Evolutionary conservation across 805 yeast species (phyloP).

Genomic region (Hyphopichia homilentoma): DNA sequence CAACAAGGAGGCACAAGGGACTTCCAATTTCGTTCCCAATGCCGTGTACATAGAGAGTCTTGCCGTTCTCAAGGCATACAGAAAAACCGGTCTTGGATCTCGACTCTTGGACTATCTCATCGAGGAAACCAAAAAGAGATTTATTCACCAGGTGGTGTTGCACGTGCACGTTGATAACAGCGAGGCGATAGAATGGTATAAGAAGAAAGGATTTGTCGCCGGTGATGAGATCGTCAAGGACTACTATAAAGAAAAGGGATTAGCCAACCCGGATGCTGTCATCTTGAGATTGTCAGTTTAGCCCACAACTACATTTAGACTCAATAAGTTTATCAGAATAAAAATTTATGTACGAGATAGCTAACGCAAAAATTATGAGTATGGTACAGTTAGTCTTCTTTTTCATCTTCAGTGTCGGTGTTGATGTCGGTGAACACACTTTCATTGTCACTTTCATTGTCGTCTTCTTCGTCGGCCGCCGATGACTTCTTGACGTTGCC

Average conservation of each 20-base stretch:
- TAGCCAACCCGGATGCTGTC: conserved; percentile 48
- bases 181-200: conserved; percentile 49
- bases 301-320: too few species aligned
- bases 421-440: conserved; percentile 42
- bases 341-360: not conserved
- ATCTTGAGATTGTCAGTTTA: conserved; percentile 29
- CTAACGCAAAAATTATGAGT: not conserved
- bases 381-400: conserved; percentile 12
- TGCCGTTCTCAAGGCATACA: conserved; percentile 65
- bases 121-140: conserved; percentile 51
- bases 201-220: conserved; percentile 44
- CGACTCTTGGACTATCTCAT: conserved; percentile 55
- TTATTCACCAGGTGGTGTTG: conserved; percentile 48
- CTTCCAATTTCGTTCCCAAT: conserved; percentile 38
- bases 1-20: conserved; percentile 16
- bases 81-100: conserved; percentile 58
- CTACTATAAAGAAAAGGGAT: conserved; percentile 46
- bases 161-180: conserved; percentile 50
- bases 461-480: conserved; percentile 21
- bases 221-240: conserved; percentile 33
- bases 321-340: too few species aligned
- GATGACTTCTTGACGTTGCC: conserved; percentile 44
- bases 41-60: conserved; percentile 62
- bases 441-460: conserved; percentile 33
- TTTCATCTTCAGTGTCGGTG: conserved; percentile 44